A percentile compares a stretch with the other conserved stretches of the same genome.
Evolutionary conservation across 2,329 filamentous ascomycete species (phyloP).

Genomic region (Colletotrichum liriopes): DNA sequence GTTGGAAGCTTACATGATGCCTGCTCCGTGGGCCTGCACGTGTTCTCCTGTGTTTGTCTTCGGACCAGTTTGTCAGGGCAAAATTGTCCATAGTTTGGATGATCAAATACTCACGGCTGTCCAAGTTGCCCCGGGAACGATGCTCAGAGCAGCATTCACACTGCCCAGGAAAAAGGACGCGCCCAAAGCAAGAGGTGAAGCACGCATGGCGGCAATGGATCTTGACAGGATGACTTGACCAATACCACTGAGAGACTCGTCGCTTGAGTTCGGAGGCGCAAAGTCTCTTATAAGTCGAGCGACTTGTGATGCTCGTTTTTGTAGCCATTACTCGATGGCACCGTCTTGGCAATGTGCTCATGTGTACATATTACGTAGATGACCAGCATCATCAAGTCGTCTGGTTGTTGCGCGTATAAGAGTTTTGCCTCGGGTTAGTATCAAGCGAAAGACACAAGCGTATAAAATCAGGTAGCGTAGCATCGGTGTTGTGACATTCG

Average conservation of each 20-base stretch:
- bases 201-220: slow-evolving; percentile 19
- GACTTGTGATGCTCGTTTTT: neutral
- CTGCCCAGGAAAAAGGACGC: slow-evolving; percentile 23
- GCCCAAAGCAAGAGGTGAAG: slow-evolving; percentile 3
- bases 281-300: neutral
- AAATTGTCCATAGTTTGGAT: neutral
- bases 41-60: slow-evolving; percentile 66
- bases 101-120: slow-evolving; percentile 54
- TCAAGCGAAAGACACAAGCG: neutral
- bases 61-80: neutral
- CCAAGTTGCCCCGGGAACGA: slow-evolving; percentile 64
- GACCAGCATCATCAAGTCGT: neutral
- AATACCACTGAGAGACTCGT: neutral
- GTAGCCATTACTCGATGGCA: neutral
- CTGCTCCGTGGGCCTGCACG: slow-evolving; percentile 77
- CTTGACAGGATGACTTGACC: neutral
- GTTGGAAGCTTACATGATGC: slow-evolving; percentile 61
- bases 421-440: neutral
- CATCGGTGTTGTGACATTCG: neutral
- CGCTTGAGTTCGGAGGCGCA: neutral
- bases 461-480: neutral
- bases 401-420: slow-evolving; percentile 14
- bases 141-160: slow-evolving; percentile 48
- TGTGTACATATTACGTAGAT: slow-evolving; percentile 15
- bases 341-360: slow-evolving; percentile 1